Base-by-base conservation (phyloP, 495 filamentous ascomycete genomes). In the Glonium stellatum region DNA sequence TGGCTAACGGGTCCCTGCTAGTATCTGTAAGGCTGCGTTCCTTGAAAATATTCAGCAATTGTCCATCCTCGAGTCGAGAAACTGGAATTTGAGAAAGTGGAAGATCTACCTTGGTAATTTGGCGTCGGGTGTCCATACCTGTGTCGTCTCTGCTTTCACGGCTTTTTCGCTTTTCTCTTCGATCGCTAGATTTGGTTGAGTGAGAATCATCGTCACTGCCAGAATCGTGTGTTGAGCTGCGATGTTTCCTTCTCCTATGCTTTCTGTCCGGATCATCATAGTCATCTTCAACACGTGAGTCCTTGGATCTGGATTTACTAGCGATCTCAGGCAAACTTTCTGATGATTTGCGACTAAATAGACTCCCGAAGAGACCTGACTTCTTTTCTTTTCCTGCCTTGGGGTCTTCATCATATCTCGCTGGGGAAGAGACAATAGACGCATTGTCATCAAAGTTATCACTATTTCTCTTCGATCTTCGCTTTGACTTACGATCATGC, bases 281-380 rank as follows among this genome's bases (percentile, higher is more conserved):
- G 1, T 55, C 37, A 15, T 67, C 60, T 5, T 65, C 37, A 22
- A 39, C 55, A 18, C 47, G 52, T 11, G 18, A 31, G 35, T 55
- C 49, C 27, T 22, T 31, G 21, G 67, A 60, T 35, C 61, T 69
- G 0, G 51, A 57, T 22, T 63, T 69, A 36, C 60, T 69, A 2
- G 54, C 47, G 1, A 50, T 54, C 4, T 67, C 65, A 21, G 50
- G 44, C 10, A 64, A 27, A 44, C 57, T 65, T 11, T 75, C 72
- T 13, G 64, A 58, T 0, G 69, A 69, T 59, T 71, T 72, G 55
- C 58, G 21, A 49, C 68, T 62, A 35, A 66, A 69, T 35, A 73
- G 67, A 11, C 66, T 44, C 4, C 71, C 70, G 46, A 75, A 75
- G 8, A 75, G 27, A 15, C 72, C 65, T 37, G 71, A 73, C 59